Conservation (phyloP, 768 basidiomycete species). For the Panaeolus cyanescens region DNA sequence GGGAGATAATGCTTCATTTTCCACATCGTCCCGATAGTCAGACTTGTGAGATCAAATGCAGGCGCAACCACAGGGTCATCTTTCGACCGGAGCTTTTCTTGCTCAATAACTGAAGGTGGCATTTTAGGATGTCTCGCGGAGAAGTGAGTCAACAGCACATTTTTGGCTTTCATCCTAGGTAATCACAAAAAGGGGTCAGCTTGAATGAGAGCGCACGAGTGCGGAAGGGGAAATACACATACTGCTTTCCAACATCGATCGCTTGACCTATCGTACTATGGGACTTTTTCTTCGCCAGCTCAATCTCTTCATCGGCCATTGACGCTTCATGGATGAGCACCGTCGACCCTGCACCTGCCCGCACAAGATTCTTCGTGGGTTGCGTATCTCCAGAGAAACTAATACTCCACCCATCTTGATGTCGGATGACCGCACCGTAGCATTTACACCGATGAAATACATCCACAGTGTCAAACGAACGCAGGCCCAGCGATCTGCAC, state of each 20-base stretch:
- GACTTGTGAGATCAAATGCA: slow-evolving; percentile 79
- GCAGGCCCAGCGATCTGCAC: slow-evolving; percentile 56
- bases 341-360: slow-evolving; percentile 66
- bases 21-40: slow-evolving; percentile 82
- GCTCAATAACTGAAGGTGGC: slow-evolving; percentile 51
- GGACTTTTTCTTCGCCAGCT: slow-evolving; percentile 71
- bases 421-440: slow-evolving; percentile 70
- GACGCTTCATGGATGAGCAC: slow-evolving; percentile 95
- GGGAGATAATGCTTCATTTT: slow-evolving; percentile 78
- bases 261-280: slow-evolving; percentile 94
- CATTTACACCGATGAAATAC: slow-evolving; percentile 74
- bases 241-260: slow-evolving; percentile 74
- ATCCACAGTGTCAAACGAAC: slow-evolving; percentile 64
- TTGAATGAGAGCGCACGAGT: not conserved
- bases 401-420: slow-evolving; percentile 75
- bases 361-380: slow-evolving; percentile 68
- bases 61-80: slow-evolving; percentile 59
- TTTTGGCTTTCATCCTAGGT: slow-evolving; percentile 78
- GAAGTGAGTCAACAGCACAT: slow-evolving; percentile 93
- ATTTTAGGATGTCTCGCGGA: slow-evolving; percentile 92
- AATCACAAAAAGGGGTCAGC: not conserved
- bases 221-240: slow-evolving; percentile 21
- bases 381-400: slow-evolving; percentile 94
- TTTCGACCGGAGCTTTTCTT: slow-evolving; percentile 10
- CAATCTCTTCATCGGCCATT: slow-evolving; percentile 81